Conservation (phyloP, 768 basidiomycete genomes). For the Dendrothele bispora region DNA sequence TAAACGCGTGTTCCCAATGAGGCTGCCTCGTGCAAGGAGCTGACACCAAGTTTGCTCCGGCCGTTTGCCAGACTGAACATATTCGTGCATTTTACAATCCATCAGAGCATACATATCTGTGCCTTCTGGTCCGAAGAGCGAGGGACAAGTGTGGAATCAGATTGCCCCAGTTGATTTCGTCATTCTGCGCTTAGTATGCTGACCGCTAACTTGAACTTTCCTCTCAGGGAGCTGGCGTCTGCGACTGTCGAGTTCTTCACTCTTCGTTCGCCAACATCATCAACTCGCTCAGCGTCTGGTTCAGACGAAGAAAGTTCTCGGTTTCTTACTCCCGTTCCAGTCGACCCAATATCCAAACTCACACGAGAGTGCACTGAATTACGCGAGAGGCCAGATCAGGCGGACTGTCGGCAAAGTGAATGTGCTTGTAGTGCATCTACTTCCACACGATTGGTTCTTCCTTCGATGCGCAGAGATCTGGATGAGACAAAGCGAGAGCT, state of each 20-base stretch:
- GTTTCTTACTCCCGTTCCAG: conserved; percentile 35
- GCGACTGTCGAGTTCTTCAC: conserved; percentile 61
- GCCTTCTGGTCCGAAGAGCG: too few species aligned
- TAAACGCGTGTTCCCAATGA: not conserved
- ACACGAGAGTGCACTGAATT: conserved; percentile 44
- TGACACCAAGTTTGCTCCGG: not conserved
- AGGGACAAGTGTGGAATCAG: too few species aligned
- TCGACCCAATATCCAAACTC: conserved; percentile 39
- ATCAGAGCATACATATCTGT: too few species aligned
- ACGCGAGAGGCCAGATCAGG: conserved; percentile 47
- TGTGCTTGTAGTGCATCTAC: conserved; percentile 44
- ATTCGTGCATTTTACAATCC: too few species aligned
- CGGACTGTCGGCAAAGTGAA: conserved; percentile 30
- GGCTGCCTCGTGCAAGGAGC: conserved; percentile 8
- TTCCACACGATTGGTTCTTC: conserved; percentile 37
- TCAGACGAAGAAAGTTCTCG: conserved; percentile 29
- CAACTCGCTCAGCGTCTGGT: conserved; percentile 21
- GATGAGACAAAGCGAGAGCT: conserved; percentile 57
- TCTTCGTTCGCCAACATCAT: conserved; percentile 39
- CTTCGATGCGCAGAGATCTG: conserved; percentile 55
- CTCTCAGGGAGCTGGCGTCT: conserved; percentile 49
- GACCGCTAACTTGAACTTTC: conserved; percentile 45
- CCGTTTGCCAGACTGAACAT: too few species aligned
- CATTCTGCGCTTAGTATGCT: conserved; percentile 38
- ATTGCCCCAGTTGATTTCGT: conserved; percentile 35